Evolutionary conservation across 129 eudicot species (phyloP).

Genomic region (Gnaphalium uliginosum): DNA sequence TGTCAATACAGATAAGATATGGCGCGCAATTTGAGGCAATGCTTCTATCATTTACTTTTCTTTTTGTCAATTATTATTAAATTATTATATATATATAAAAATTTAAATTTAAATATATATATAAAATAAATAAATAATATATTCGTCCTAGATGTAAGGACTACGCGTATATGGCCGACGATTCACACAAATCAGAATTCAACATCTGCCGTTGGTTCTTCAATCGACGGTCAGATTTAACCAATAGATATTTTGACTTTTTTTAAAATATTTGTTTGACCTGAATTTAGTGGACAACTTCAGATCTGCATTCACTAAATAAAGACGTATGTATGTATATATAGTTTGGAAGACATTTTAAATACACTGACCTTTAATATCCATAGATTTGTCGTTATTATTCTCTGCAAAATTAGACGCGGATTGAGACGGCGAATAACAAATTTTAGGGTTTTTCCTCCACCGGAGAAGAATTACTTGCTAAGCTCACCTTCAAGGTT

Average conservation of each 20-base stretch:
- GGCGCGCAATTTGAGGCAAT: conserved; percentile 37
- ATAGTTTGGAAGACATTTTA: conserved; percentile 20
- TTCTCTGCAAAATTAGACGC: conserved; percentile 25
- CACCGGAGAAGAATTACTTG: conserved; percentile 45
- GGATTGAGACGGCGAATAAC: conserved; percentile 18
- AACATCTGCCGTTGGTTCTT: conserved; percentile 22
- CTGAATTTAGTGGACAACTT: conserved; percentile 27
- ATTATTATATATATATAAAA: conserved; percentile 13
- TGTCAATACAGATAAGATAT: conserved; percentile 37
- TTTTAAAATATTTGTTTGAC: conserved; percentile 29
- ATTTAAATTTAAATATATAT: background rate
- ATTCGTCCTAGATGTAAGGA: conserved; percentile 29
- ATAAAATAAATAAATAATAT: background rate
- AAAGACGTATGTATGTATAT: background rate
- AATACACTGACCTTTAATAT: conserved; percentile 19
- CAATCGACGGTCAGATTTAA: conserved; percentile 29
- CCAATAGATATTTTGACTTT: conserved; percentile 30
- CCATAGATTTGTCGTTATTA: conserved; percentile 29
- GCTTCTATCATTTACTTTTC: conserved; percentile 19
- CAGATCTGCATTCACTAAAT: conserved; percentile 21
- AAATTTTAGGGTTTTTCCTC: background rate
- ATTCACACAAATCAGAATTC: no score
- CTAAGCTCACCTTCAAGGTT: conserved; percentile 40
- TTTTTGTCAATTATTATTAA: conserved; percentile 14
- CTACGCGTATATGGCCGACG: conserved; percentile 25